A percentile compares a stretch with the other conserved stretches of the same genome.
Evolutionary conservation across 768 basidiomycete species (phyloP).

Genomic region (Serendipita sp.): DNA sequence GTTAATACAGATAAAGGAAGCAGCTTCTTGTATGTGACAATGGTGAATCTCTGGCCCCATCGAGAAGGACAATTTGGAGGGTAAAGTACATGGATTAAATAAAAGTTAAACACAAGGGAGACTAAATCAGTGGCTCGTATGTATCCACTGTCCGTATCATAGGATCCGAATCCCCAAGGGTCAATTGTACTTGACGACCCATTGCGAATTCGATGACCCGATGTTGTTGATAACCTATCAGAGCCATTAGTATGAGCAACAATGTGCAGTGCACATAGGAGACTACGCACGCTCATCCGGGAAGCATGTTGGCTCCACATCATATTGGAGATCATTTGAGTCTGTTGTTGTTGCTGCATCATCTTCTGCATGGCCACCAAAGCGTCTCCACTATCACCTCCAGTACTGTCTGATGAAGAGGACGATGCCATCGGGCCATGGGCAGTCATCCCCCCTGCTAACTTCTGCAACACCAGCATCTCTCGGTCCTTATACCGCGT

Average conservation of each 20-base stretch:
- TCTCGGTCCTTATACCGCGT: conserved; percentile 1
- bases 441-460: not conserved
- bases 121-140: no score
- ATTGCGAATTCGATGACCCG: not conserved
- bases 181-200: not conserved
- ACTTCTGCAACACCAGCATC: conserved; percentile 1
- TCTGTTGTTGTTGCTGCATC: conserved; percentile 2
- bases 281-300: not conserved
- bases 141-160: no score
- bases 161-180: no score
- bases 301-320: conserved; percentile 6
- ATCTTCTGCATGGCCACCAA: conserved; percentile 4
- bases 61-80: no score
- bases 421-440: not conserved
- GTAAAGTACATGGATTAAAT: no score
- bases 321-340: conserved; percentile 6
- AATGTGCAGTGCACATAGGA: not conserved
- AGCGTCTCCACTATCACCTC: not conserved
- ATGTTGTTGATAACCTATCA: conserved; percentile 3
- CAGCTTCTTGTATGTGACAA: no score
- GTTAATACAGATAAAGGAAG: no score
- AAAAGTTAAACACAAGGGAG: no score
- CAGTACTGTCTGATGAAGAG: not conserved
- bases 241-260: not conserved
- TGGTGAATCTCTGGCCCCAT: no score